phyloP scores from a whole-genome alignment of 2,329 filamentous ascomycete species.

The Pseudogymnoascus sp. region DNA sequence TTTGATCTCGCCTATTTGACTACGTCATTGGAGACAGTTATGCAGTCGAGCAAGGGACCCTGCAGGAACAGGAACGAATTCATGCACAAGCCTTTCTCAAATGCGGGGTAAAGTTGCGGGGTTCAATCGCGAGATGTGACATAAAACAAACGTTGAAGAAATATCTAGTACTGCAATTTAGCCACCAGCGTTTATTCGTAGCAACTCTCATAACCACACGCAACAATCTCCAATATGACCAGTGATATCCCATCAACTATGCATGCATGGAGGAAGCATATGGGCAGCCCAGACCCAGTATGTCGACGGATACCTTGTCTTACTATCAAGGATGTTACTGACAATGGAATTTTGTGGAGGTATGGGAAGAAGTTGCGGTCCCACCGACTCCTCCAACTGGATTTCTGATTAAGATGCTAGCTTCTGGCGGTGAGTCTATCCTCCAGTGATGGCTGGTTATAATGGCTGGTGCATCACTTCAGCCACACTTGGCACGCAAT shows the following conservation, averaged over 20 bases:
- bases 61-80: not conserved
- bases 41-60: not conserved
- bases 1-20: constrained; percentile 1
- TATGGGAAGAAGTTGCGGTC: constrained; percentile 25
- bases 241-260: constrained; percentile 23
- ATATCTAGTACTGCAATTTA: not conserved
- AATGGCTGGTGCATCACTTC: not conserved
- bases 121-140: not conserved
- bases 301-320: not conserved
- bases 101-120: not conserved
- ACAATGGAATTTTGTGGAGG: constrained; percentile 11
- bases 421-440: constrained; percentile 23
- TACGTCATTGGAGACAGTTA: not conserved
- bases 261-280: constrained; percentile 31
- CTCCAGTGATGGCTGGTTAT: not conserved
- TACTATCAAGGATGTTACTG: not conserved
- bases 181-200: not conserved
- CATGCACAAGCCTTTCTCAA: not conserved
- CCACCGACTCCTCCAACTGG: constrained; percentile 21
- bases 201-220: not conserved
- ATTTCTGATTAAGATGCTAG: constrained; percentile 29
- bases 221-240: constrained; percentile 10
- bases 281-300: constrained; percentile 24
- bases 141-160: not conserved
- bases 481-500: not conserved